Evolutionary conservation across 164 flowering plant genomes (phyloP).

Genomic region (Berberis vulgaris): DNA sequence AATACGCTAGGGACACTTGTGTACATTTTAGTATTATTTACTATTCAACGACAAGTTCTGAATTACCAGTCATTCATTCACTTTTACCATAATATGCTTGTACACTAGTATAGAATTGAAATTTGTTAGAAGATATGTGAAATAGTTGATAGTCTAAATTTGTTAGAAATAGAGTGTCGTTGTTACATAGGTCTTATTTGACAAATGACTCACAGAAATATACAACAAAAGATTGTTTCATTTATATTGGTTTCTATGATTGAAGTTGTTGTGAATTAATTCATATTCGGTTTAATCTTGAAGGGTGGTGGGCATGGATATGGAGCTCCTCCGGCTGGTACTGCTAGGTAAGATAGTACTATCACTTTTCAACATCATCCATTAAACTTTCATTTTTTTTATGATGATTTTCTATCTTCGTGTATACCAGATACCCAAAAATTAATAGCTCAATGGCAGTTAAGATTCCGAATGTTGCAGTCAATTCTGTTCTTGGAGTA

Average conservation of each 20-base stretch:
- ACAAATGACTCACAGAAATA: too few relatives aligned
- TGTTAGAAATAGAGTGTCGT: too few relatives aligned
- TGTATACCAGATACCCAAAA: slow-evolving; percentile 28
- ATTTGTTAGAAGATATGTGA: too few relatives aligned
- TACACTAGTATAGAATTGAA: too few relatives aligned
- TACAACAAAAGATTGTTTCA: too few relatives aligned
- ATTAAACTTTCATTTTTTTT: slow-evolving; percentile 8
- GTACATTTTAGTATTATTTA: too few relatives aligned
- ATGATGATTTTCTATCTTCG: background rate
- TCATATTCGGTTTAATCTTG: slow-evolving; percentile 4
- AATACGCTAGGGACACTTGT: too few relatives aligned
- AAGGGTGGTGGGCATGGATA: slow-evolving; percentile 32
- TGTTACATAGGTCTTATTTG: too few relatives aligned
- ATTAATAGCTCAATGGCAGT: slow-evolving; percentile 26
- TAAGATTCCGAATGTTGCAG: slow-evolving; percentile 25
- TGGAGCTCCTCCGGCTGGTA: slow-evolving; percentile 31
- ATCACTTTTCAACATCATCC: background rate
- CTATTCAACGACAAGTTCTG: too few relatives aligned
- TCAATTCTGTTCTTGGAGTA: slow-evolving; percentile 24
- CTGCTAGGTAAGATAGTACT: slow-evolving; percentile 28
- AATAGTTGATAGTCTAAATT: too few relatives aligned
- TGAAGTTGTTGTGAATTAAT: slow-evolving; percentile 3
- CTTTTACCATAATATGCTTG: too few relatives aligned
- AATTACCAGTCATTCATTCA: too few relatives aligned
- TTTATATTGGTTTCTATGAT: background rate